Percentiles rank a stretch among this genome's conserved stretches.
Evolutionary conservation across 75 land plant genomes (phyloP).

Genomic region (Adiantum capillusveneris): DNA sequence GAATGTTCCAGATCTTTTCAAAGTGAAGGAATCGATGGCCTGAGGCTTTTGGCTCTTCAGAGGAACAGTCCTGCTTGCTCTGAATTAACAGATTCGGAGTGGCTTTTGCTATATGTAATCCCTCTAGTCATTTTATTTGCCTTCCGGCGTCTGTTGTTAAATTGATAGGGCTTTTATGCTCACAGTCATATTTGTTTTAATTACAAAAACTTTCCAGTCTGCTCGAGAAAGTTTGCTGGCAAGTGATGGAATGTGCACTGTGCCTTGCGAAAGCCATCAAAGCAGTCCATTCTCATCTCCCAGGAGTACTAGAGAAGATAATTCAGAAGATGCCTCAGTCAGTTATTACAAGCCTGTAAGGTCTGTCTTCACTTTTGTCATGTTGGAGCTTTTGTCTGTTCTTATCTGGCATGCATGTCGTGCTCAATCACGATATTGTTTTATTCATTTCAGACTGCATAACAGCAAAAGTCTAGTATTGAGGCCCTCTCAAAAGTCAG

Average conservation of each 20-base stretch:
- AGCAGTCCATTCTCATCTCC: conserved; percentile 4
- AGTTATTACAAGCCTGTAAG: too few relatives aligned
- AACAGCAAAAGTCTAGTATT: conserved; percentile 2
- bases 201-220: not conserved
- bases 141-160: not conserved
- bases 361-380: too few relatives aligned
- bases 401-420: too few relatives aligned
- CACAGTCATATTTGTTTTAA: too few relatives aligned
- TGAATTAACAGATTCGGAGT: conserved; percentile 21
- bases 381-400: too few relatives aligned
- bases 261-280: not conserved
- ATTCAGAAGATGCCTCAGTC: not conserved
- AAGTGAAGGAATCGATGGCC: conserved; percentile 25
- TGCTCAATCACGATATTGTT: not conserved
- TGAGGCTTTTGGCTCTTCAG: conserved; percentile 23
- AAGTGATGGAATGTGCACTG: not conserved
- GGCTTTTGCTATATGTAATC: conserved; percentile 21
- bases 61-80: conserved; percentile 19
- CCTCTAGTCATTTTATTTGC: not conserved
- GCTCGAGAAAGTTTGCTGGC: conserved; percentile 3
- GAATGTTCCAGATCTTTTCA: conserved; percentile 9
- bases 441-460: conserved; percentile 7
- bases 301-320: not conserved
- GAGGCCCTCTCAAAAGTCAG: conserved; percentile 13
- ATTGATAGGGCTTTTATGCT: too few relatives aligned